Conservation (phyloP, 1,284 basidiomycete species). For the Schizopora paradoxa region DNA sequence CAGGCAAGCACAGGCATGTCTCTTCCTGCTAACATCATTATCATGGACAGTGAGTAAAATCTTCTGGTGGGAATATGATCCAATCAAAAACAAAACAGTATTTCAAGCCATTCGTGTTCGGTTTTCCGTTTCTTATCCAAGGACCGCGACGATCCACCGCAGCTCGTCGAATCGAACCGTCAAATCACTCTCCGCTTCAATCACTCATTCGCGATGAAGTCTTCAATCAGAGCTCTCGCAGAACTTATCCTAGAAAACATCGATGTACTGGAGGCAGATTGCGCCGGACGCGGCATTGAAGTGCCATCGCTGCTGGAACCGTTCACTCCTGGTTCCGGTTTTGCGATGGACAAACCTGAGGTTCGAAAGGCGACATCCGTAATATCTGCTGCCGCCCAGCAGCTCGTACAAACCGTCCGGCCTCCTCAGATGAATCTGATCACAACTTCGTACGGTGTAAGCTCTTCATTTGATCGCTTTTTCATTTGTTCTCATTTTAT, state of each 20-base stretch:
- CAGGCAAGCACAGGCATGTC: no score
- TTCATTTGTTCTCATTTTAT: background rate
- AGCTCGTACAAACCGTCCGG: background rate
- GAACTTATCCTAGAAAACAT: background rate
- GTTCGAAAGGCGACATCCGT: background rate
- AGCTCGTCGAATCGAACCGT: no score
- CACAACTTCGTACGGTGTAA: constrained; percentile 9
- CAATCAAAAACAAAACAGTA: no score
- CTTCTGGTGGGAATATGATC: no score
- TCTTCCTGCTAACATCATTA: no score
- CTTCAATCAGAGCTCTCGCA: no score
- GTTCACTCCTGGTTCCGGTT: constrained; percentile 17
- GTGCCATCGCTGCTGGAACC: constrained; percentile 18
- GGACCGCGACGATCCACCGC: no score
- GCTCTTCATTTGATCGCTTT: background rate
- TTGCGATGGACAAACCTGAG: background rate
- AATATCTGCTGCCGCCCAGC: background rate
- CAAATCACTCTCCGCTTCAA: no score
- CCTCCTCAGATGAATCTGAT: background rate
- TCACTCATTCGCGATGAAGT: no score
- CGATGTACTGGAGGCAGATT: background rate
- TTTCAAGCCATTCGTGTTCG: no score
- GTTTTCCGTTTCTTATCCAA: no score
- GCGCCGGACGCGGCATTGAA: constrained; percentile 27
- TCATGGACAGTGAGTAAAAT: no score